These are phyloP conservation scores for Paecilomyces fulvus DNA, from an alignment of 2,329 filamentous ascomycete genomes.

Conservation along the genomic window DNA sequence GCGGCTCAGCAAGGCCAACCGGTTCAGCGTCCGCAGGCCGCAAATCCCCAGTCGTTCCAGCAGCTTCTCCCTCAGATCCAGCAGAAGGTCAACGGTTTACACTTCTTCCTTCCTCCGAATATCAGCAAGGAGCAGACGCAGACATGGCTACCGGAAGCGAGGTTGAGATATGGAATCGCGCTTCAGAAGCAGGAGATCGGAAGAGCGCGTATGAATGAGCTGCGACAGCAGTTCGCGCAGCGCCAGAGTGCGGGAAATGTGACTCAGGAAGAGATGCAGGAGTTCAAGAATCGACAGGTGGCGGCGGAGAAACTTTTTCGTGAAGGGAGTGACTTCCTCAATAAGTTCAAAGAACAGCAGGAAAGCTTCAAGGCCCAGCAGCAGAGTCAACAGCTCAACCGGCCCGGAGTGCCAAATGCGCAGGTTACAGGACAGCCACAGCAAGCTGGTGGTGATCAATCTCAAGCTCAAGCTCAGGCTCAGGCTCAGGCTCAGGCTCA, in stretches of 20 bases:
- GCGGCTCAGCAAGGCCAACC: slow-evolving; percentile 13
- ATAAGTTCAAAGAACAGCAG: slow-evolving; percentile 42
- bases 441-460: slow-evolving; percentile 4
- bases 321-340: slow-evolving; percentile 39
- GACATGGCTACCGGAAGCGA: slow-evolving; percentile 40
- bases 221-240: slow-evolving; percentile 30
- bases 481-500: slow-evolving; percentile 4
- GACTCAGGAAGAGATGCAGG: slow-evolving; percentile 34
- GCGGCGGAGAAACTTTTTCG: slow-evolving; percentile 32
- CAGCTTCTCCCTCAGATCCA: slow-evolving; percentile 40
- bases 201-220: slow-evolving; percentile 33
- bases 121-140: slow-evolving; percentile 36
- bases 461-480: slow-evolving; percentile 3
- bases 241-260: slow-evolving; percentile 32
- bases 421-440: slow-evolving; percentile 11
- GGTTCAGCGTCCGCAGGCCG: slow-evolving; percentile 23
- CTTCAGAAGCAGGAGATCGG: slow-evolving; percentile 42
- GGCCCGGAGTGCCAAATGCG: slow-evolving; percentile 11
- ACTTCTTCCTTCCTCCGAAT: slow-evolving; percentile 38
- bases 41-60: slow-evolving; percentile 30
- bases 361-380: slow-evolving; percentile 34
- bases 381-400: slow-evolving; percentile 19
- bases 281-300: slow-evolving; percentile 34
- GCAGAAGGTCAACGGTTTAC: slow-evolving; percentile 36
- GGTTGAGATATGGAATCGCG: slow-evolving; percentile 39